Percentiles rank a stretch among this genome's conserved stretches.
Conservation (phyloP, 306 rosid species). For the Acacia melanoxylon region DNA sequence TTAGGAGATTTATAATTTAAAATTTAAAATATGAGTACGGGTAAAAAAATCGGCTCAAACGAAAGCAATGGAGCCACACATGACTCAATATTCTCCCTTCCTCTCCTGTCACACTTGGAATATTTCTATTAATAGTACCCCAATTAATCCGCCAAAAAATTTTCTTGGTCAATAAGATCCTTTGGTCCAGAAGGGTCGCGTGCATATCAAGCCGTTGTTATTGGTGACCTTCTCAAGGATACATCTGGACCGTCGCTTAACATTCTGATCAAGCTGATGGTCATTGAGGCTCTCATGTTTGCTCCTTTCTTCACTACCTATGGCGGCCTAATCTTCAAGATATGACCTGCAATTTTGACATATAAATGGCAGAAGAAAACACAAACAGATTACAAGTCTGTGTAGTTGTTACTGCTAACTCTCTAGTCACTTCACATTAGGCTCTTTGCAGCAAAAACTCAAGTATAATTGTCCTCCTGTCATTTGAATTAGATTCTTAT, state of each 20-base stretch:
- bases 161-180: background rate
- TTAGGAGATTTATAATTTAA: too few relatives aligned
- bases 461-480: conserved; percentile 20
- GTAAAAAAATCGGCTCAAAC: too few relatives aligned
- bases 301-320: conserved; percentile 97
- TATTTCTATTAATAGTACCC: too few relatives aligned
- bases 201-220: conserved; percentile 90
- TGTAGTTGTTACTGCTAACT: background rate
- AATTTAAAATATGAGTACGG: too few relatives aligned
- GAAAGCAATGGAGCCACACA: too few relatives aligned
- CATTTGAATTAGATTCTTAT: background rate
- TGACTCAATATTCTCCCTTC: too few relatives aligned
- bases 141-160: too few relatives aligned
- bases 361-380: background rate
- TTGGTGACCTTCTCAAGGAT: conserved; percentile 95
- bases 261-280: conserved; percentile 98
- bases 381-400: background rate
- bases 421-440: conserved; percentile 19
- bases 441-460: background rate
- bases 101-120: too few relatives aligned
- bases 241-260: conserved; percentile 96
- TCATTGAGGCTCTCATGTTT: conserved; percentile 90
- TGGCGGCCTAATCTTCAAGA: conserved; percentile 92
- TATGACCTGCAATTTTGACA: conserved; percentile 31
- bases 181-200: conserved; percentile 98